Evolutionary conservation across 306 rosid genomes (phyloP).

Genomic region (Cucurbita maxima): DNA sequence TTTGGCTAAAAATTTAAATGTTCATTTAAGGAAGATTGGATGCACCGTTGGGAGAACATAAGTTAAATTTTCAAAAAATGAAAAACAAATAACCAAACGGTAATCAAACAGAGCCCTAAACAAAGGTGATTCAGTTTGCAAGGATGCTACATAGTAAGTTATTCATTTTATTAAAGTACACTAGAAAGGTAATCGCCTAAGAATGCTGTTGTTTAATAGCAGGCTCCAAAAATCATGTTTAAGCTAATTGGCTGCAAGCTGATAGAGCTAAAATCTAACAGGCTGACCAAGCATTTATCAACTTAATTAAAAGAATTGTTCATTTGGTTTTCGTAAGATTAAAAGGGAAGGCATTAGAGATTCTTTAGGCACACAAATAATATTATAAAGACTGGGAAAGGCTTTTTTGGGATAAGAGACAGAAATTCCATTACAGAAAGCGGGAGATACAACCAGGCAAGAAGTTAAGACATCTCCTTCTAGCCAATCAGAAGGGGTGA

Average conservation of each 20-base stretch:
- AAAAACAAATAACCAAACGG: no score
- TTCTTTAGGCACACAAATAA: no score
- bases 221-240: not conserved
- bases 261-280: not conserved
- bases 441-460: not conserved
- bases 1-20: no score
- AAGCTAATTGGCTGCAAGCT: not conserved
- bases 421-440: not conserved
- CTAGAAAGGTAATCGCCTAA: not conserved
- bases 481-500: not conserved
- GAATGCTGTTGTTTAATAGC: not conserved
- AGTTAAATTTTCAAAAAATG: no score
- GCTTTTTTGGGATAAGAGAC: not conserved
- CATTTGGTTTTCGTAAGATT: not conserved
- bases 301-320: not conserved
- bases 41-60: no score
- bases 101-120: no score
- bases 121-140: not conserved
- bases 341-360: not conserved
- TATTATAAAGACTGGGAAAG: not conserved
- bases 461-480: not conserved
- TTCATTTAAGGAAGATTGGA: no score
- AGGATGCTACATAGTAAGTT: not conserved
- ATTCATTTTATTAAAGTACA: not conserved
- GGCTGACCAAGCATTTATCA: not conserved